Percentiles rank a stretch among this genome's conserved stretches.
These are phyloP conservation scores for Fusarium subglutinans DNA, from an alignment of 2,329 filamentous ascomycete species.

Conservation along the genomic window DNA sequence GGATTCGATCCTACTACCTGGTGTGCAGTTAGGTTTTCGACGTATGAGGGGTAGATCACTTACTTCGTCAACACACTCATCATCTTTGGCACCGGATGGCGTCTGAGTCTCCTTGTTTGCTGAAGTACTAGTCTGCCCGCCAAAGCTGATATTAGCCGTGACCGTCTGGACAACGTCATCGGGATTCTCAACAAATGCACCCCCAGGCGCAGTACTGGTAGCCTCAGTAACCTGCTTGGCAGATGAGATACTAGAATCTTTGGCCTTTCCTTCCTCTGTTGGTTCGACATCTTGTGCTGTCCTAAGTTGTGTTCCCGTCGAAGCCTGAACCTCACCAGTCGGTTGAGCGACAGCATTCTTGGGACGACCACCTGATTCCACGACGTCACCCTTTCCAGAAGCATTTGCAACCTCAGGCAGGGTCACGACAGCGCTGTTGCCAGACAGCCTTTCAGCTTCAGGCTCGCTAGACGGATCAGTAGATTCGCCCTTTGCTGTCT, in stretches of 20 bases:
- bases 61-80: conserved; percentile 31
- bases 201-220: conserved; percentile 9
- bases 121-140: background rate
- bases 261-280: background rate
- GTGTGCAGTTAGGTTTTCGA: conserved; percentile 42
- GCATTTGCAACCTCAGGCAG: background rate
- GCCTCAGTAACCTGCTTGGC: background rate
- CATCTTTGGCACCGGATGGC: background rate
- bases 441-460: background rate
- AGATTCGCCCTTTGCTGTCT: background rate
- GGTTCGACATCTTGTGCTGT: background rate
- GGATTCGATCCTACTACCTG: conserved; percentile 25
- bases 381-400: background rate
- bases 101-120: background rate
- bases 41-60: conserved; percentile 36
- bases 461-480: background rate
- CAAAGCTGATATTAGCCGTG: background rate
- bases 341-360: background rate
- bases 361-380: background rate
- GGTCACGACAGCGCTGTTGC: background rate
- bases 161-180: background rate
- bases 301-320: background rate
- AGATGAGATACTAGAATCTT: background rate
- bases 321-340: background rate
- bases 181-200: conserved; percentile 19